Evolutionary conservation across 139 green algal species (phyloP), one percentile per base, ranked within the genome.

Genomic region (Chlorella ohadii): DNA sequence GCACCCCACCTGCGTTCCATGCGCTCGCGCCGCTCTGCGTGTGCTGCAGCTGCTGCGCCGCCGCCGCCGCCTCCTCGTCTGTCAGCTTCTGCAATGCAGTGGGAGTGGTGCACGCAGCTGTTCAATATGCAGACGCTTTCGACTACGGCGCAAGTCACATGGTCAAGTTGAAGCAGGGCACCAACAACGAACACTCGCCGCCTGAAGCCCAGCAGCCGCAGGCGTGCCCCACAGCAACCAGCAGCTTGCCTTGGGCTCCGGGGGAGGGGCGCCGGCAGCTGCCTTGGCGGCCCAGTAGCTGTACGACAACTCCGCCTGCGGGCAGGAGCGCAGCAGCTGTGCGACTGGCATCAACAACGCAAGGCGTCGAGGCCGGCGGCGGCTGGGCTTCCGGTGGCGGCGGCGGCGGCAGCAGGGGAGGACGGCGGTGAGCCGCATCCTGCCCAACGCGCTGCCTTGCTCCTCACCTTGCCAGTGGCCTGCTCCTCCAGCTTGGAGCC

Each of bases 281-380:
- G 57, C 79, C 3, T 73, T 86, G 41, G 85, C 79, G 27, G 85
- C 72, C 78, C 79, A 86, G 72, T 86, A 83, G 31, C 31, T 65
- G 70, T 88, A 85, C 2, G 34, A 67, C 31, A 86, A 44, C 25
- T 86, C 71, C 0, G 33, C 61, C 73, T 86, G 72, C 68, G 71
- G 23, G 33, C 31, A 15, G 15, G 39, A 19, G 27, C n/a, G n/a
- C 19, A 51, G 41, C 31, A 38, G 44, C 1, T 11, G 33, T 9
- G 11, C 3, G 31, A 3, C 22, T 13, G 15, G n/a, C 25, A 65
- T 25, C 3, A 31, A 20, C 15, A 12, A 16, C 31, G 44, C 25
- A 17, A 41, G 38, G 23, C 41, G 72, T 25, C 12, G 39, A 31
- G 65, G 33, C 19, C 33, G 33, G 72, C 72, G 44, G 44, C 23